Conservation (phyloP, 106 monocot species). For the Hemerocallis citrina region DNA sequence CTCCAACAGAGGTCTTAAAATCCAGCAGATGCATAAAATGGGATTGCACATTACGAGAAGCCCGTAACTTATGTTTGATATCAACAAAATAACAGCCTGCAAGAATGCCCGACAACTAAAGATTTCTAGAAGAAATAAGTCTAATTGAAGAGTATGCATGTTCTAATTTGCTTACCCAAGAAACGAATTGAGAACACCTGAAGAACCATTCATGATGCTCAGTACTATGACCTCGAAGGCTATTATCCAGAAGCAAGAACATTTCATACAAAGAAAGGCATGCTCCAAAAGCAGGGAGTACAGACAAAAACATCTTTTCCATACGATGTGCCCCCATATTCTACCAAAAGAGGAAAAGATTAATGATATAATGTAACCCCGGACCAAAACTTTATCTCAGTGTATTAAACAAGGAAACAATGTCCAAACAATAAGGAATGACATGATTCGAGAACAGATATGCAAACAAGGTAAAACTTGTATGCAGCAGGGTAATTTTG, state of each 20-base stretch:
- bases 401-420: background rate
- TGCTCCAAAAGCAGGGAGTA: slow-evolving; percentile 43
- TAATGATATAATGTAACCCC: background rate
- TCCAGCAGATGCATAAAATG: slow-evolving; percentile 82
- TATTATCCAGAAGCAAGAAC: slow-evolving; percentile 31
- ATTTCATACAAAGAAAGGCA: slow-evolving; percentile 45
- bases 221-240: slow-evolving; percentile 18
- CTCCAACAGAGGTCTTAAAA: slow-evolving; percentile 49
- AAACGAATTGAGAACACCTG: slow-evolving; percentile 43
- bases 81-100: slow-evolving; percentile 42
- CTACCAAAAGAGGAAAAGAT: slow-evolving; percentile 12
- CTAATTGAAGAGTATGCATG: background rate
- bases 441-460: background rate
- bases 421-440: background rate
- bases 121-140: background rate
- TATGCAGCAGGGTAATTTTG: too few relatives aligned
- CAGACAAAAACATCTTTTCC: slow-evolving; percentile 37
- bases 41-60: slow-evolving; percentile 47
- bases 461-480: background rate
- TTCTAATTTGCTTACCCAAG: slow-evolving; percentile 55
- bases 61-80: slow-evolving; percentile 32
- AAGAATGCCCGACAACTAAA: slow-evolving; percentile 4
- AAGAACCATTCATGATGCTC: slow-evolving; percentile 54
- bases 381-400: background rate
- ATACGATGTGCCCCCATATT: slow-evolving; percentile 11